phyloP scores from a whole-genome alignment of 2,329 filamentous ascomycete species.

The Didymella keratinophila region DNA sequence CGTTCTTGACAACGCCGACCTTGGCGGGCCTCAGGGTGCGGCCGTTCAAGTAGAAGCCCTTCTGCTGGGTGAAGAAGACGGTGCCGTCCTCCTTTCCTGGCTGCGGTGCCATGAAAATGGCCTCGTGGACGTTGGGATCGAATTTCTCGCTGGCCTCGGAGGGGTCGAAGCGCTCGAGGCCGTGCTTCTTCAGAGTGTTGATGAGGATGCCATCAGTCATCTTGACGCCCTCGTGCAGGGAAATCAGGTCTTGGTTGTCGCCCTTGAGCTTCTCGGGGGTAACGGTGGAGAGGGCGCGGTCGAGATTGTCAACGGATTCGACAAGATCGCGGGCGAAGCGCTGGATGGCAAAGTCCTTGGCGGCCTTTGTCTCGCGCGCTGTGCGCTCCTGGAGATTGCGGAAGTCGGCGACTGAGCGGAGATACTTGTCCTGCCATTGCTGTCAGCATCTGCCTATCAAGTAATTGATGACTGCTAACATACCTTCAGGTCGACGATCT shows the following conservation, averaged over 20 bases:
- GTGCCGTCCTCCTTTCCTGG: conserved; percentile 87
- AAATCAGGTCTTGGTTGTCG: conserved; percentile 75
- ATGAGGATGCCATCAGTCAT: conserved; percentile 95
- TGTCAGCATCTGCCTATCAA: not conserved
- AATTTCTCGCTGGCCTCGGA: conserved; percentile 78
- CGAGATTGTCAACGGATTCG: conserved; percentile 95
- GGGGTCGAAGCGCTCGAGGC: conserved; percentile 87
- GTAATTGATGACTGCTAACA: conserved; percentile 8
- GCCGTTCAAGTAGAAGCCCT: conserved; percentile 94
- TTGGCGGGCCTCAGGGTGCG: conserved; percentile 89
- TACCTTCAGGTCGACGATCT: conserved; percentile 87
- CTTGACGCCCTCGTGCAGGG: conserved; percentile 86
- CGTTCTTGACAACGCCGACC: conserved; percentile 94
- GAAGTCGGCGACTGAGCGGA: conserved; percentile 94
- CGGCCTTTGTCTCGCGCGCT: conserved; percentile 84
- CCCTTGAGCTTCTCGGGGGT: conserved; percentile 74
- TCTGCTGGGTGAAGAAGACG: conserved; percentile 92
- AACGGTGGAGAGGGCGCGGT: conserved; percentile 85
- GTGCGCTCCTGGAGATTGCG: conserved; percentile 97
- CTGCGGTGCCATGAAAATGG: conserved; percentile 90
- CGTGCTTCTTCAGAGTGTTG: conserved; percentile 90
- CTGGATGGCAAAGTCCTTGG: conserved; percentile 93
- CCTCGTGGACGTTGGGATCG: conserved; percentile 96
- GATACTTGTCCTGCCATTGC: conserved; percentile 80
- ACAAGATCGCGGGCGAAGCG: conserved; percentile 93